Conservation (phyloP, 805 yeast species). For the Kuraishia capsulata region DNA sequence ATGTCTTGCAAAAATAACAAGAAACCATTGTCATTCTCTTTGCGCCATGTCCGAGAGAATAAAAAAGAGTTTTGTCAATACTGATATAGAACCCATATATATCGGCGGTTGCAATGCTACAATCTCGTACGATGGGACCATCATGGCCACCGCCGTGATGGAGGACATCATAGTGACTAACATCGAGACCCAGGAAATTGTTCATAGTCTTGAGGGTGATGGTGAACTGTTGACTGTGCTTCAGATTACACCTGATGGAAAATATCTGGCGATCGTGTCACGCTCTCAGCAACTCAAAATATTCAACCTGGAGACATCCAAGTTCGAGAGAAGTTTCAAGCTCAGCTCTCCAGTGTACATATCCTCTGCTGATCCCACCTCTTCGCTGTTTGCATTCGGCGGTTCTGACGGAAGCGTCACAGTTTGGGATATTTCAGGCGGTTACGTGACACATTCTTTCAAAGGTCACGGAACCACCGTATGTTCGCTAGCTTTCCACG, state of each 20-base stretch:
- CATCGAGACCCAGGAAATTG: constrained; percentile 42
- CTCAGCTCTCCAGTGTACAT: constrained; percentile 77
- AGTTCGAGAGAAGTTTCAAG: constrained; percentile 42
- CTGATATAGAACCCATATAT: constrained; percentile 70
- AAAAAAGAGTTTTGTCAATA: constrained; percentile 29
- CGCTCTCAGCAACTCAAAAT: constrained; percentile 78
- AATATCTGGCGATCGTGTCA: constrained; percentile 60
- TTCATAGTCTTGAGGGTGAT: constrained; percentile 72
- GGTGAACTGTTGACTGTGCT: constrained; percentile 73
- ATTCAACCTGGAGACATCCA: constrained; percentile 34
- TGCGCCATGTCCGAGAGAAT: too few species aligned
- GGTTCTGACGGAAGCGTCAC: constrained; percentile 89
- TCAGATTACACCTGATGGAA: constrained; percentile 69
- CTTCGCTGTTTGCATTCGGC: constrained; percentile 86
- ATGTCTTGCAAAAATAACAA: too few species aligned
- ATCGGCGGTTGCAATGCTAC: constrained; percentile 77
- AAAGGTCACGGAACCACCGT: constrained; percentile 92
- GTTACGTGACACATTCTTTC: constrained; percentile 79
- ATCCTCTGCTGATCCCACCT: constrained; percentile 66
- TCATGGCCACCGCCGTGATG: constrained; percentile 71
- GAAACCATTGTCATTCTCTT: too few species aligned
- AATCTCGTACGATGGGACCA: constrained; percentile 47
- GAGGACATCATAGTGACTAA: constrained; percentile 72
- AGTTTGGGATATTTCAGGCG: constrained; percentile 88
- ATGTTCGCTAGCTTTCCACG: constrained; percentile 65